Evolutionary conservation across 78 protist species (phyloP).

Genomic region (Guillardia theta): DNA sequence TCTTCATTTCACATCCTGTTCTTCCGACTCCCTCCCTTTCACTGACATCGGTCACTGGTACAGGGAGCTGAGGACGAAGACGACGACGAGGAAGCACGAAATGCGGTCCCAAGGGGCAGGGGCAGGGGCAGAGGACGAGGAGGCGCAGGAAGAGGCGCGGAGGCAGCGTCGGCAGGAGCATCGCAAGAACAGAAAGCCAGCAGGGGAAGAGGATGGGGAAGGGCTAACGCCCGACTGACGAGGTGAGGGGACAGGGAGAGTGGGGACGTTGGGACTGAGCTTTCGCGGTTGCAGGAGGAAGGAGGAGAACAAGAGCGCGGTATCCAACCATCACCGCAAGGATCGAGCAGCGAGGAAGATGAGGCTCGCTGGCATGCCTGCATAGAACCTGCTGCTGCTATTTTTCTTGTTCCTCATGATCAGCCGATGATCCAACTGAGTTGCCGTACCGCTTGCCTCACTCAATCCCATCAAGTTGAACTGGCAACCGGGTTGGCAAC

Average conservation of each 20-base stretch:
- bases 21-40: too few relatives aligned
- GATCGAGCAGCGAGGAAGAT: background rate
- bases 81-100: background rate
- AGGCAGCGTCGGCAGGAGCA: background rate
- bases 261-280: too few relatives aligned
- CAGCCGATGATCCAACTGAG: too few relatives aligned
- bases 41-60: too few relatives aligned
- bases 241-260: too few relatives aligned
- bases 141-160: background rate
- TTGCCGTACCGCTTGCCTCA: too few relatives aligned
- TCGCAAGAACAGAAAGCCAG: background rate
- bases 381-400: too few relatives aligned
- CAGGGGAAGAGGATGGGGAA: background rate
- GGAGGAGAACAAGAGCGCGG: background rate
- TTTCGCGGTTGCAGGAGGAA: too few relatives aligned
- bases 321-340: background rate
- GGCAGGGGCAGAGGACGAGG: background rate
- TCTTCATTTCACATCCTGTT: too few relatives aligned
- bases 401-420: too few relatives aligned
- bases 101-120: background rate
- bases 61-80: background rate
- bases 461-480: too few relatives aligned
- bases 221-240: background rate
- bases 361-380: background rate
- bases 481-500: too few relatives aligned